Percentiles rank a stretch among this genome's conserved stretches.
Evolutionary conservation across 2,329 filamentous ascomycete species (phyloP).

Genomic region (Alternaria conjuncta): DNA sequence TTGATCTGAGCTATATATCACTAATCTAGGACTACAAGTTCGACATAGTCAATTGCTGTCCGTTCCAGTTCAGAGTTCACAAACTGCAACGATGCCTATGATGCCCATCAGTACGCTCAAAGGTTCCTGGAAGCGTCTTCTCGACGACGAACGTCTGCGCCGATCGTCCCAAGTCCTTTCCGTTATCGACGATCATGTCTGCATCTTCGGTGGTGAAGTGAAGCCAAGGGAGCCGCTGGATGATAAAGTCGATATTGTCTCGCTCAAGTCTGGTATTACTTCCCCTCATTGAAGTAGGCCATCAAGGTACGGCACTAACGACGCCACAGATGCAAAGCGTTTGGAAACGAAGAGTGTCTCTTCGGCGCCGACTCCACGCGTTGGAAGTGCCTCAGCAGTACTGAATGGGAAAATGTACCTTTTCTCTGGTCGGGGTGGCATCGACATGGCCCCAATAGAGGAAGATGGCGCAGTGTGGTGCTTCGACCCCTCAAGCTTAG

Average conservation of each 20-base stretch:
- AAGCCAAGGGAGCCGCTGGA: conserved; percentile 71
- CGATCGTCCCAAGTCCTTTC: conserved; percentile 78
- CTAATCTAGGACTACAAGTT: background rate
- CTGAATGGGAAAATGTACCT: conserved; percentile 76
- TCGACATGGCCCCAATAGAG: conserved; percentile 72
- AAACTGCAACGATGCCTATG: conserved; percentile 29
- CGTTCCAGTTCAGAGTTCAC: background rate
- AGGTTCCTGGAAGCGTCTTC: conserved; percentile 48
- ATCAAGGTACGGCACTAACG: conserved; percentile 29
- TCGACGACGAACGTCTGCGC: conserved; percentile 56
- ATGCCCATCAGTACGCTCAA: conserved; percentile 35
- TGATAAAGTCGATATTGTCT: conserved; percentile 73
- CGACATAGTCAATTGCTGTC: background rate
- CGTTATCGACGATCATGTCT: conserved; percentile 63
- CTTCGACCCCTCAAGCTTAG: conserved; percentile 68
- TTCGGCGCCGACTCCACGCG: conserved; percentile 67
- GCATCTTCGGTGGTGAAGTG: conserved; percentile 80
- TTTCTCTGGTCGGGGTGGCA: conserved; percentile 78
- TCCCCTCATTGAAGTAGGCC: conserved; percentile 11
- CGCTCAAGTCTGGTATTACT: conserved; percentile 49
- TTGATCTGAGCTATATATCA: background rate
- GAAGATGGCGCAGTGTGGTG: conserved; percentile 79
- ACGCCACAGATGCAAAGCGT: conserved; percentile 53
- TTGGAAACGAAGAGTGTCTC: conserved; percentile 33
- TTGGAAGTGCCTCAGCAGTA: conserved; percentile 74